Evolutionary conservation across 208 protist species (phyloP).

Genomic region (Herpetomonas samuelpessoai): DNA sequence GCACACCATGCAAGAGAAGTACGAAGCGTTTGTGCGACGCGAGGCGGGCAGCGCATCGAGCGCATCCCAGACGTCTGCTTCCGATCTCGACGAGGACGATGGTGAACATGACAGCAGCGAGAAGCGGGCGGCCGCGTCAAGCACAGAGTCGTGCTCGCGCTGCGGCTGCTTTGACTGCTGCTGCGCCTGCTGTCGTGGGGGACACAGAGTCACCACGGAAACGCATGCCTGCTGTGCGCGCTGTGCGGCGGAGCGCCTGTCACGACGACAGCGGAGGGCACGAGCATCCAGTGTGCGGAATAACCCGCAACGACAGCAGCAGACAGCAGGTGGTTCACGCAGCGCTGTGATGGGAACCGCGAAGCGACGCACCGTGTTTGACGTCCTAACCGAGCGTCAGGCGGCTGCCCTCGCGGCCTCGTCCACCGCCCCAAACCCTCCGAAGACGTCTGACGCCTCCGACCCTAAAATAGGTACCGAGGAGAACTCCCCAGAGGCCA

Average conservation of each 20-base stretch:
- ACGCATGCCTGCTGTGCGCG: not conserved
- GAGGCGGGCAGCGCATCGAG: no score
- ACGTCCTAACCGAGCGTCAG: slow-evolving; percentile 3
- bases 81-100: slow-evolving; percentile 2
- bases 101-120: not conserved
- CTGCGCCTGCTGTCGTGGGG: no score
- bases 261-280: no score
- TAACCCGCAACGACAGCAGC: no score
- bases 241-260: slow-evolving; percentile 1
- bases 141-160: not conserved
- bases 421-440: no score
- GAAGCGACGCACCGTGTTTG: slow-evolving; percentile 28
- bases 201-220: no score
- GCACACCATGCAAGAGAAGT: slow-evolving; percentile 28
- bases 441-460: no score
- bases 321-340: no score
- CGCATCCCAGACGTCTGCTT: no score
- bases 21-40: slow-evolving; percentile 12
- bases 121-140: not conserved
- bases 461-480: not conserved
- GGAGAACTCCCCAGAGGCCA: not conserved
- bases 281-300: no score
- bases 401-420: slow-evolving; percentile 6
- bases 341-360: slow-evolving; percentile 40
- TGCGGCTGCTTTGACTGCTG: no score